phyloP scores from a whole-genome alignment of 2,329 filamentous ascomycete species.

The Pseudogymnoascus sp. region DNA sequence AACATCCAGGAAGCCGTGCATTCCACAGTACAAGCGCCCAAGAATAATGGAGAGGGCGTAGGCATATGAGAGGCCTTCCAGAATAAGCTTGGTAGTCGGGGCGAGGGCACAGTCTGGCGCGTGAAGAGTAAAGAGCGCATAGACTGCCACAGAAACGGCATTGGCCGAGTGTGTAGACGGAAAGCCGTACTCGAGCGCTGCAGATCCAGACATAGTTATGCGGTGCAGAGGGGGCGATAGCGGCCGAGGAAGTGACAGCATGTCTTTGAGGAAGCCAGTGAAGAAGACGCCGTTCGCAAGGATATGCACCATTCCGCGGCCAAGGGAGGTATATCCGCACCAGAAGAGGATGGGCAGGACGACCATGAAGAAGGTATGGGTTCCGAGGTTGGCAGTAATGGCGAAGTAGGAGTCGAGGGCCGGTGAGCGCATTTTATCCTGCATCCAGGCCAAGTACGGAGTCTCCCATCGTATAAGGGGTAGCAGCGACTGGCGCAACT shows the following conservation, averaged over 20 bases:
- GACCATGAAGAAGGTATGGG: constrained; percentile 98
- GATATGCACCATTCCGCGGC: constrained; percentile 62
- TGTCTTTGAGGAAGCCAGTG: constrained; percentile 89
- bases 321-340: constrained; percentile 81
- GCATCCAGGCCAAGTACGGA: constrained; percentile 81
- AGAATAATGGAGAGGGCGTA: constrained; percentile 86
- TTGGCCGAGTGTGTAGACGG: constrained; percentile 97
- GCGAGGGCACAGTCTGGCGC: constrained; percentile 56
- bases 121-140: constrained; percentile 64
- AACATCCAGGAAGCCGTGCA: constrained; percentile 96
- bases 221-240: constrained; percentile 85
- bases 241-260: constrained; percentile 84
- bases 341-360: constrained; percentile 91
- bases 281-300: constrained; percentile 74
- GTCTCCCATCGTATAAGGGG: constrained; percentile 92
- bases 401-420: constrained; percentile 94
- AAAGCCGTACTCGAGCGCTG: constrained; percentile 92
- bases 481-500: constrained; percentile 69
- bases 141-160: constrained; percentile 87
- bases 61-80: constrained; percentile 68
- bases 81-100: constrained; percentile 47
- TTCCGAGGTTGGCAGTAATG: constrained; percentile 90
- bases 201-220: constrained; percentile 96
- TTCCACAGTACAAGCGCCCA: constrained; percentile 90
- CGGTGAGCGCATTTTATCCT: constrained; percentile 71